Conservation (phyloP, 345 rosid genomes). For the Tarenaya hassleriana region DNA sequence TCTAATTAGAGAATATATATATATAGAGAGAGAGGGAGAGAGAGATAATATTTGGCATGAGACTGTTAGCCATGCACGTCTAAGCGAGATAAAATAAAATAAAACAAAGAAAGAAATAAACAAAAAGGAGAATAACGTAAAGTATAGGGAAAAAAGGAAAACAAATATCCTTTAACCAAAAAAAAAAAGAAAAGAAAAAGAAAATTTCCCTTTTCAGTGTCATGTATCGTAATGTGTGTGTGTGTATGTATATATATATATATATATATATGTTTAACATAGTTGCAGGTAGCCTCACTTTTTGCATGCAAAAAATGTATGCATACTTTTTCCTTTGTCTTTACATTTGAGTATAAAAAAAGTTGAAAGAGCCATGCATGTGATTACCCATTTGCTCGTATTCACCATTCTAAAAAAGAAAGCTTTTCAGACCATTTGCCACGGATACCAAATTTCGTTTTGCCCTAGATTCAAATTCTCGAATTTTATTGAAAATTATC, state of each 20-base stretch:
- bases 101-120: slow-evolving; percentile 28
- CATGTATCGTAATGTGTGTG: slow-evolving; percentile 24
- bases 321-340: too few relatives aligned
- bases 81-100: neutral
- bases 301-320: too few relatives aligned
- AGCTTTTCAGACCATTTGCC: too few relatives aligned
- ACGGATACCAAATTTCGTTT: too few relatives aligned
- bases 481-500: too few relatives aligned
- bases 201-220: slow-evolving; percentile 23
- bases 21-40: too few relatives aligned
- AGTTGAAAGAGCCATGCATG: too few relatives aligned
- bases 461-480: too few relatives aligned
- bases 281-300: neutral
- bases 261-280: slow-evolving; percentile 3
- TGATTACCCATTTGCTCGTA: too few relatives aligned
- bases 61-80: slow-evolving; percentile 51
- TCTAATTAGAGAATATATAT: too few relatives aligned
- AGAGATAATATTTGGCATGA: slow-evolving; percentile 38
- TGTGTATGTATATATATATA: slow-evolving; percentile 21
- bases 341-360: too few relatives aligned
- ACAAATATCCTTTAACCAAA: slow-evolving; percentile 14
- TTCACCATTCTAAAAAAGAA: too few relatives aligned
- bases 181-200: slow-evolving; percentile 12
- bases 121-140: slow-evolving; percentile 34
- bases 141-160: slow-evolving; percentile 26